Evolutionary conservation across 345 rosid genomes (phyloP), one percentile per base, ranked within the genome.

Genomic region (Eucalyptus tenuipes): DNA sequence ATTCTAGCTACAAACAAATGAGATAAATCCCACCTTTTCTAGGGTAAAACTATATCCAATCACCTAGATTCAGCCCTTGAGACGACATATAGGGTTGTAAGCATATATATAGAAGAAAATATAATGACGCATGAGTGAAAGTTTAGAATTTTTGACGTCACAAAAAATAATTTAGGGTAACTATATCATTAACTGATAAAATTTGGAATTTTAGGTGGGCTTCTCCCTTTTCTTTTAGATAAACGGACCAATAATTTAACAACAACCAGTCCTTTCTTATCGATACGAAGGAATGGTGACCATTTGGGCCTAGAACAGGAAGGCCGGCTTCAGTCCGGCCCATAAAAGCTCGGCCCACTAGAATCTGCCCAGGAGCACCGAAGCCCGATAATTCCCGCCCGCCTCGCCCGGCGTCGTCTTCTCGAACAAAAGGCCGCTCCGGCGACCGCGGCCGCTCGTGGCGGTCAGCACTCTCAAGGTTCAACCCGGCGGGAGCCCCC

Each of bases 1-100:
- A 75, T 7, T 20, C 29, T 75, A 75, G 84, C 47, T 75, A 11
- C 47, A 75, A 75, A 75, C 12, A 75, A 52, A 75, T 10, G 27
- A 75, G 84, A 22, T 75, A 75, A 75, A 75, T 75, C 84, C 84
- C 47, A 5, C 84, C 6, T 40, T 75, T 40, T 40, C 15, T 42
- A 75, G 27, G 29, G 27, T 75, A 20, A 75, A 75, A 75, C 14
- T 20, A 40, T 75, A 22, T 40, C 15, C 16, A 75, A 75, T 29
- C 29, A 75, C 84, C 29, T 37, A 40, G 84, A 15, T 40, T 75
- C 14, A 75, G 15, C 82, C 47, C 27, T 18, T 37, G 6, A 37
- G 82, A 37, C 27, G 10, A 91, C 88, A 89, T 90, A 87, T 86
- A 87, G 90, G 92, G 71, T 90, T 94, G 86, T 88, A 91, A 81